Conservation (phyloP, 2,329 filamentous ascomycete species). For the Stemphylium beticola region DNA sequence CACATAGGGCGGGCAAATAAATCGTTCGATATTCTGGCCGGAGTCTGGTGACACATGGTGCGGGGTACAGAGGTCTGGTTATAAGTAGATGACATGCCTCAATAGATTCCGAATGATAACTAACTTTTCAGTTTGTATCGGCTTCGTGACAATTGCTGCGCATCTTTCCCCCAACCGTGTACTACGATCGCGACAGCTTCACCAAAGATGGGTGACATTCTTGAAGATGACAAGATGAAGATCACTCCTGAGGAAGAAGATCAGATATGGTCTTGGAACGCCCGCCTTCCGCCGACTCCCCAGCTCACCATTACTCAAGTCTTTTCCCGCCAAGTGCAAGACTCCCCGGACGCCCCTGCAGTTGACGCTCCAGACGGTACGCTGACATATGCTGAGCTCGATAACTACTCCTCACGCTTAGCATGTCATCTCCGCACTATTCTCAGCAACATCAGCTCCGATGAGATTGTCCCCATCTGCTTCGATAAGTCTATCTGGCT, state of each 20-base stretch:
- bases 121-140: background rate
- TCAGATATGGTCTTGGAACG: slow-evolving; percentile 5
- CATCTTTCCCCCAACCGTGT: background rate
- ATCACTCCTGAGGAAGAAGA: slow-evolving; percentile 1
- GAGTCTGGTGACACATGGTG: background rate
- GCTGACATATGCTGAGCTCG: slow-evolving; percentile 4
- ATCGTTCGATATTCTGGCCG: background rate
- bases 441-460: background rate
- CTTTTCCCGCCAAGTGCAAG: background rate
- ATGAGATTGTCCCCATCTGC: slow-evolving; percentile 5
- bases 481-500: slow-evolving; percentile 10
- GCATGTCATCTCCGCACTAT: slow-evolving; percentile 1
- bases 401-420: slow-evolving; percentile 2
- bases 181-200: background rate
- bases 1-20: background rate
- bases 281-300: background rate
- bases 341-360: slow-evolving; percentile 1
- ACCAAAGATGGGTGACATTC: background rate
- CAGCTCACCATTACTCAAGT: slow-evolving; percentile 1
- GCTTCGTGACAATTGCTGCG: background rate
- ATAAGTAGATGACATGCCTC: background rate
- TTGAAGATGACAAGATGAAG: background rate
- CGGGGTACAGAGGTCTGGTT: background rate
- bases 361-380: slow-evolving; percentile 3
- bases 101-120: background rate